Evolutionary conservation across 2,329 filamentous ascomycete genomes (phyloP), one percentile per base, ranked within the genome.

Genomic region (Curvularia spicifera): DNA sequence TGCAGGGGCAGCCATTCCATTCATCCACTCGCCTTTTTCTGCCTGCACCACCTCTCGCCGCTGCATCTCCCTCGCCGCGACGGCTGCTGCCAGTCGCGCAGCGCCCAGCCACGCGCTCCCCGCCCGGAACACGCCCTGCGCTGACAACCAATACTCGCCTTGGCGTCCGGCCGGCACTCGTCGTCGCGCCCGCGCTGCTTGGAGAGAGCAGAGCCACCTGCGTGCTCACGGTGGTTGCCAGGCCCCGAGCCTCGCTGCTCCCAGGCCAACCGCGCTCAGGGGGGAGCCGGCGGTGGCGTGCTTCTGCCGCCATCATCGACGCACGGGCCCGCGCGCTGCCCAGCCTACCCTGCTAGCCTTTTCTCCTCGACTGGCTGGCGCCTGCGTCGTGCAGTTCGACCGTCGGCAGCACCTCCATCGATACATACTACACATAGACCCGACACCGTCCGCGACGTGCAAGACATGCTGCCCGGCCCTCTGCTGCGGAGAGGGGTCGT

Each of bases 271-370:
- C 42, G 33, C 35, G 43, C 50, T 59, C 46, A 63, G 57, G 57
- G 62, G 44, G 63, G 51, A 42, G 56, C 56, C 51, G 52, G 40
- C 13, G 15, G 42, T 56, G 56, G 59, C 59, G 53, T 57, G 59
- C 59, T 48, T 48, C 50, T 53, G 54, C 42, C 37, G 40, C 62
- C 40, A 35, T 50, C 18, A 48, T 51, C 39, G 42, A 29, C 39
- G 56, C 61, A 62, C 59, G 53, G 50, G 47, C 57, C 35, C 8
- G 2, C 8, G 2, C 7, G 8, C 8, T 10, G 10, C 10, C 31
- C 31, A 2, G 2, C 28, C 12, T 15, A 3, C 31, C 31, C 57
- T 50, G 43, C 43, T 58, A 45, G 44, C 20, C 28, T 44, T 45
- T 56, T 50, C 53, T 60, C 45, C 50, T 52, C 44, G 49, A 56